Evolutionary conservation across 495 filamentous ascomycete genomes (phyloP).

Genomic region (Tuber microsphaerosporum): DNA sequence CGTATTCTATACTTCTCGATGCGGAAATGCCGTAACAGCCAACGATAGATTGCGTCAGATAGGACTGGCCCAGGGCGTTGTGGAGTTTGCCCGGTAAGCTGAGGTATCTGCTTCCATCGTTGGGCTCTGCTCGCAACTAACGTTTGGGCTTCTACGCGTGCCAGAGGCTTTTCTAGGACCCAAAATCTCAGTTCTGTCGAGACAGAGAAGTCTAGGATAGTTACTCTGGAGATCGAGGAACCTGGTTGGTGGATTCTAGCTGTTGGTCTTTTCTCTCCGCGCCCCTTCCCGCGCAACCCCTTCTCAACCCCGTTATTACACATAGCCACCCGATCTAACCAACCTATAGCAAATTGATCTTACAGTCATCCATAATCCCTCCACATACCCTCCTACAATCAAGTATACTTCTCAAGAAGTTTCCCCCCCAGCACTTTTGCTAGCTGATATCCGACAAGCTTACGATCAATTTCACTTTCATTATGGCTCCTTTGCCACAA

Average conservation of each 20-base stretch:
- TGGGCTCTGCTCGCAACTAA: constrained; percentile 15
- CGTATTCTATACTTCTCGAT: constrained; percentile 76
- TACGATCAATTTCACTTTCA: constrained; percentile 81
- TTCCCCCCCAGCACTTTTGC: constrained; percentile 67
- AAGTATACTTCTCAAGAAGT: constrained; percentile 88
- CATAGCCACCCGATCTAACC: constrained; percentile 15
- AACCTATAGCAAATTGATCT: constrained; percentile 32
- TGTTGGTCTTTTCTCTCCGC: constrained; percentile 48
- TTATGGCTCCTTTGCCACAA: constrained; percentile 55
- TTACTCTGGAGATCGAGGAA: constrained; percentile 74
- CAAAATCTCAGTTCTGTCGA: constrained; percentile 75
- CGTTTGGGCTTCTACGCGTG: constrained; percentile 5
- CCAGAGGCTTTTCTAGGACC: constrained; percentile 69
- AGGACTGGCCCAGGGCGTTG: constrained; percentile 96
- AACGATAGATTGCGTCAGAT: constrained; percentile 86
- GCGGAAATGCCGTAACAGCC: constrained; percentile 42
- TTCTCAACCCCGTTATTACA: constrained; percentile 46
- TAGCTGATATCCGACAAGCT: constrained; percentile 73
- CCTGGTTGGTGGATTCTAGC: constrained; percentile 90
- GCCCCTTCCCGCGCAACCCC: constrained; percentile 55
- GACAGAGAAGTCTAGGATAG: constrained; percentile 76
- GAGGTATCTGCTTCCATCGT: not conserved
- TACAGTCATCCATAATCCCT: constrained; percentile 41
- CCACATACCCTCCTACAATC: constrained; percentile 41
- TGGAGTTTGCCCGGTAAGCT: constrained; percentile 71